A percentile compares a stretch with the other conserved stretches of the same genome.
These are phyloP conservation scores for Linum usitatissimum DNA, from an alignment of 345 rosid species.

Conservation along the genomic window DNA sequence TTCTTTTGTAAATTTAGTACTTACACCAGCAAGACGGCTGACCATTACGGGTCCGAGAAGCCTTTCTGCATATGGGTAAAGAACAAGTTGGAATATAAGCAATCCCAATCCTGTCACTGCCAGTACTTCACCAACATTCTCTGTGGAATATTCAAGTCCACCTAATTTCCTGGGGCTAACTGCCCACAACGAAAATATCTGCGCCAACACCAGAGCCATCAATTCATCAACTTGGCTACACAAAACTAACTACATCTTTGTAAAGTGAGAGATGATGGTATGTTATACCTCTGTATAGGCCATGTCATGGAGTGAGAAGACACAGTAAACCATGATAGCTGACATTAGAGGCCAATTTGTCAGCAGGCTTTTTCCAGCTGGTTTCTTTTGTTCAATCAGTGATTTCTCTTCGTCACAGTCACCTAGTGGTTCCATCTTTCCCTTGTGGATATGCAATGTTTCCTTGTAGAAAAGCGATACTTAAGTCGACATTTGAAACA, in stretches of 20 bases:
- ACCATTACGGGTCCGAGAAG: conserved; percentile 33
- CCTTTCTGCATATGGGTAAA: conserved; percentile 36
- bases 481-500: background rate
- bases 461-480: conserved; percentile 22
- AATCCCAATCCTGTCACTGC: conserved; percentile 46
- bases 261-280: no score
- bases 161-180: conserved; percentile 37
- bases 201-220: no score
- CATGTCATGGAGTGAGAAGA: conserved; percentile 48
- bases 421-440: conserved; percentile 3
- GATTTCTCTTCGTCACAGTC: conserved; percentile 13
- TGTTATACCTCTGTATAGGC: conserved; percentile 23
- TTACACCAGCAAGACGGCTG: conserved; percentile 41
- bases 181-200: conserved; percentile 49
- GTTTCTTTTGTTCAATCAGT: background rate
- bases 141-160: conserved; percentile 35
- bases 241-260: background rate
- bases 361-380: conserved; percentile 23
- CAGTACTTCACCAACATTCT: conserved; percentile 45
- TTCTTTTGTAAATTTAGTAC: background rate
- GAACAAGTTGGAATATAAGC: conserved; percentile 35
- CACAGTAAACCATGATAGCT: conserved; percentile 32
- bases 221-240: conserved; percentile 5
- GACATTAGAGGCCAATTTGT: conserved; percentile 43
- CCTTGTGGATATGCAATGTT: conserved; percentile 36